phyloP scores from a whole-genome alignment of 2,329 filamentous ascomycete species.

The Calonectria pseudoturangicola region DNA sequence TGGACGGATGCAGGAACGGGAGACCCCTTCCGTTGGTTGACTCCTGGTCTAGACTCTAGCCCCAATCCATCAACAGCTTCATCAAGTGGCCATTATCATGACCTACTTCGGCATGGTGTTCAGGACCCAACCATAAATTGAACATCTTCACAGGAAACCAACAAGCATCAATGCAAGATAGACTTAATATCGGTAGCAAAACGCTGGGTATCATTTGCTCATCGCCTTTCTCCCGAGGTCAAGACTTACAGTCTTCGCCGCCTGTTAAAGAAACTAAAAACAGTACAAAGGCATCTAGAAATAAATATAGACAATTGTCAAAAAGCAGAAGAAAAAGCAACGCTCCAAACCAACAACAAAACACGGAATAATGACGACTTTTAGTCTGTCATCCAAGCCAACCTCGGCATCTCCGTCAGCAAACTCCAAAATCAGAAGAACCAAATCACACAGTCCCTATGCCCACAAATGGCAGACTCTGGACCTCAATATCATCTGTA shows the following conservation, averaged over 20 bases:
- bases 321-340: constrained; percentile 25
- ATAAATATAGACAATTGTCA: constrained; percentile 39
- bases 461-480: background rate
- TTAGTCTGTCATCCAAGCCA: constrained; percentile 30
- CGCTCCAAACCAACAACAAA: constrained; percentile 40
- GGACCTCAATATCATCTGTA: constrained; percentile 18
- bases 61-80: constrained; percentile 20
- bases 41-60: constrained; percentile 18
- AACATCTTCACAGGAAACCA: background rate
- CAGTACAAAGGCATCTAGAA: constrained; percentile 42
- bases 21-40: constrained; percentile 2
- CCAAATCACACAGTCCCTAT: constrained; percentile 17
- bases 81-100: background rate
- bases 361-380: constrained; percentile 42
- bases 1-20: constrained; percentile 50
- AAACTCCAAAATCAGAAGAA: constrained; percentile 35
- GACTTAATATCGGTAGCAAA: constrained; percentile 44
- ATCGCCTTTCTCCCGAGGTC: constrained; percentile 44
- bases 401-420: constrained; percentile 18
- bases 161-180: background rate
- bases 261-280: constrained; percentile 38
- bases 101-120: no score
- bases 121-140: no score
- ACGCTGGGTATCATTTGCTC: constrained; percentile 56
- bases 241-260: constrained; percentile 39